Percentiles rank a stretch among this genome's conserved stretches.
Evolutionary conservation across 208 protist species (phyloP).

Genomic region (Leishmania turanica): DNA sequence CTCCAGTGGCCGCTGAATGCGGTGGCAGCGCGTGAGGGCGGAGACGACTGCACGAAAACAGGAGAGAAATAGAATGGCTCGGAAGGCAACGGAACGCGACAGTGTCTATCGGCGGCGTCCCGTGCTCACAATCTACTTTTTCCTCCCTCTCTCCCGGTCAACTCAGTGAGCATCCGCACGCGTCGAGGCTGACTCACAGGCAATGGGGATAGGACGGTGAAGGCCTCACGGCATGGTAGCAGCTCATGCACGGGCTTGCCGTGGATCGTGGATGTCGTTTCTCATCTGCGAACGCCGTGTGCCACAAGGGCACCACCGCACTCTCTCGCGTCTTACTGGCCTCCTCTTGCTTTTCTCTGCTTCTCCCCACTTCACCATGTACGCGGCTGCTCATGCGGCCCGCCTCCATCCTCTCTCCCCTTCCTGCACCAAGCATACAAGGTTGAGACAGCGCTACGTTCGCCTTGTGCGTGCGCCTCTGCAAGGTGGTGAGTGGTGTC

Average conservation of each 20-base stretch:
- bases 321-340: background rate
- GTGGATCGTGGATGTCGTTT: background rate
- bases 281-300: background rate
- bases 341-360: background rate
- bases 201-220: background rate
- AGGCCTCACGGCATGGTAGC: background rate
- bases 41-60: background rate
- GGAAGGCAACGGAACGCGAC: background rate
- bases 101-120: background rate
- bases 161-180: no score
- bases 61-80: background rate
- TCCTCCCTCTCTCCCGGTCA: background rate
- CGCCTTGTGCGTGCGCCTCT: background rate
- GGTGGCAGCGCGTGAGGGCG: background rate
- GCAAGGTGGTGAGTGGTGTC: background rate
- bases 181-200: background rate
- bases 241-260: background rate
- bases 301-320: background rate
- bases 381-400: background rate
- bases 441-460: background rate
- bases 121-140: background rate
- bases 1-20: background rate
- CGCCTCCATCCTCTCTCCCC: background rate
- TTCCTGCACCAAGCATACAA: background rate
- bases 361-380: background rate